Evolutionary conservation across 2,329 filamentous ascomycete genomes (phyloP), one percentile per base, ranked within the genome.

Genomic region (Neonectria punicea): DNA sequence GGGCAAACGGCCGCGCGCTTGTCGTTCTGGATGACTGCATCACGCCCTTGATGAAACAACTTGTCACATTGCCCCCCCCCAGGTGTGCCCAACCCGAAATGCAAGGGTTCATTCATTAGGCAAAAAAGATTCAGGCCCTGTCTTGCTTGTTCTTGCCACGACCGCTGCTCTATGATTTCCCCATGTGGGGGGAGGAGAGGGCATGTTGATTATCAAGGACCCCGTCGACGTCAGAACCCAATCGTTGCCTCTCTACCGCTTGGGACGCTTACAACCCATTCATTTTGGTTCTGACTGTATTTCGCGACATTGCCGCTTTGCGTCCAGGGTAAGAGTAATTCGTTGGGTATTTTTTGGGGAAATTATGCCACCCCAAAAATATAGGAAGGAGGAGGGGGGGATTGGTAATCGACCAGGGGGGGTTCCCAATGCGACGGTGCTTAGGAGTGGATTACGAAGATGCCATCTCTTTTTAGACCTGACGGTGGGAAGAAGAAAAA

Each of bases 211-310:
- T 13, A n/a, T 44, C 39, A 10, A 11, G 43, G 59, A 51, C 55
- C 32, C 18, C 18, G 34, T 46, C 32, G 34, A 34, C 22, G 54
- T 57, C 54, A 57, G 54, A 57, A 57, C 54, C 54, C 54, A 57
- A 57, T 57, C 41, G 28, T 25, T 22, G 30, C 4, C 43, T 28
- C 30, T 18, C 20, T 22, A 18, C 25, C n/a, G 28, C 47, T 50
- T n/a, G 36, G 30, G 22, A 13, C 20, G 25, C 18, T 47, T 34
- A 36, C 51, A 16, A 30, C 54, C 47, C 18, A 53, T 30, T 46
- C 39, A 34, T 32, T 58, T 63, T 63, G 53, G 54, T 63, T 63
- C 60, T 63, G 60, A 63, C 60, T 63, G 54, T 63, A n/a, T 14
- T 14, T 18, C 43, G 16, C 36, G 44, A 49, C 44, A 16, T 54